Conservation (phyloP, 2,329 filamentous ascomycete species). For the Metarhizium brunneum region DNA sequence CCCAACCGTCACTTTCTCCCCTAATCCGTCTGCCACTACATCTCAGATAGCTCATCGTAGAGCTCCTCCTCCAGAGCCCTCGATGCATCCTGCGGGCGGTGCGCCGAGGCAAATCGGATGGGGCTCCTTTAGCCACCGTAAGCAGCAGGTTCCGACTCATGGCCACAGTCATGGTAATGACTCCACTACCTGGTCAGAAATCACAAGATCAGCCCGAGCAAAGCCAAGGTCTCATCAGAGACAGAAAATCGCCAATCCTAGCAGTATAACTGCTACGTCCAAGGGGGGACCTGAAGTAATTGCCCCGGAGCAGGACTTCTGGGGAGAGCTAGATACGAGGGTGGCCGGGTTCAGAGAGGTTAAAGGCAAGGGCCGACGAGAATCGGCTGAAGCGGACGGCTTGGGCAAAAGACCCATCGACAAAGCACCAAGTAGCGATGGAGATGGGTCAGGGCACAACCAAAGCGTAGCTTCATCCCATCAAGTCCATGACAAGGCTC, state of each 20-base stretch:
- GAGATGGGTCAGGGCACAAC: not conserved
- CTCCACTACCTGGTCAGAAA: constrained; percentile 10
- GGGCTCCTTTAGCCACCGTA: constrained; percentile 14
- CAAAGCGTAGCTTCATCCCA: not conserved
- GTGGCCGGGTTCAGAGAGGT: constrained; percentile 9
- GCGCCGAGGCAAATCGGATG: constrained; percentile 10
- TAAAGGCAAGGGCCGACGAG: constrained; percentile 1
- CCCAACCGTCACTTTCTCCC: not conserved
- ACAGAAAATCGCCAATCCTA: not conserved
- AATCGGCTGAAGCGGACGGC: not conserved
- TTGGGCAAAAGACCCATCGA: not conserved
- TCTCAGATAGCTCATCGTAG: not conserved
- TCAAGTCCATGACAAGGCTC: constrained; percentile 2
- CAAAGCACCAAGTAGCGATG: not conserved
- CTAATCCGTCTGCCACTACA: constrained; percentile 1
- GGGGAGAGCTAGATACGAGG: constrained; percentile 15
- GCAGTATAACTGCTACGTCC: not conserved
- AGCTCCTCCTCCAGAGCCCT: not conserved
- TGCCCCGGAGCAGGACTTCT: constrained; percentile 12
- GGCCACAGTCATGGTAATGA: constrained; percentile 8
- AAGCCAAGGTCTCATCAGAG: constrained; percentile 1
- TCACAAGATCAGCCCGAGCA: constrained; percentile 5
- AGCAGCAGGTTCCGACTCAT: constrained; percentile 6
- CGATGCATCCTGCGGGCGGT: constrained; percentile 1
- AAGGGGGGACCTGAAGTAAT: not conserved